These are phyloP conservation scores for Penicillium sp. DNA, from an alignment of 2,329 filamentous ascomycete genomes.

Conservation along the genomic window DNA sequence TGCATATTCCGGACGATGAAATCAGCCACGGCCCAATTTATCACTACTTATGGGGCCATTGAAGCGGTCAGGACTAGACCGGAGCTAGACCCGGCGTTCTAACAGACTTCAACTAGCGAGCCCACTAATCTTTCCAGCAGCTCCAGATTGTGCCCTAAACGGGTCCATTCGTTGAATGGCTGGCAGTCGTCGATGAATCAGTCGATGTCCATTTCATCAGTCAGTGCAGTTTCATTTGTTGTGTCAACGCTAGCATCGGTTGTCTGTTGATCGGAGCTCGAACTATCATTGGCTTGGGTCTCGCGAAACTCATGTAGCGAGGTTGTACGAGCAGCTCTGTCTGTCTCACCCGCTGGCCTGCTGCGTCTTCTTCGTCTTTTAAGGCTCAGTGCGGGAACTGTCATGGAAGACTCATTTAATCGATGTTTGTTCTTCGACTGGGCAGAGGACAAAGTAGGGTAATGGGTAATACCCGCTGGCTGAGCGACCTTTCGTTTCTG, in stretches of 20 bases:
- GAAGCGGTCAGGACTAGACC: neutral
- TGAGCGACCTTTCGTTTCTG: slow-evolving; percentile 41
- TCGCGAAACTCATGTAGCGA: slow-evolving; percentile 24
- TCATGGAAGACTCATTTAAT: slow-evolving; percentile 16
- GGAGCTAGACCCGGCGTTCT: neutral
- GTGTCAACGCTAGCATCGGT: slow-evolving; percentile 24
- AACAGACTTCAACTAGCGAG: neutral
- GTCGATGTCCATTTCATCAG: slow-evolving; percentile 42
- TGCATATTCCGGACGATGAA: neutral
- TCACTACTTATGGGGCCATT: neutral
- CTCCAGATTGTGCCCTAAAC: neutral
- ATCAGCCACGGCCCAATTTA: neutral
- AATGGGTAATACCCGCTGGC: slow-evolving; percentile 11
- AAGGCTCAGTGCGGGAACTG: slow-evolving; percentile 19
- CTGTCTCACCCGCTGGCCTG: slow-evolving; percentile 19
- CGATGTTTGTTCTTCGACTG: slow-evolving; percentile 7
- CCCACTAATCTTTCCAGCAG: neutral
- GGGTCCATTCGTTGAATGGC: neutral
- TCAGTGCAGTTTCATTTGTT: slow-evolving; percentile 12
- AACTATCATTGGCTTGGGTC: slow-evolving; percentile 21
- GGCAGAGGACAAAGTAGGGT: slow-evolving; percentile 4
- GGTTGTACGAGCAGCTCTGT: slow-evolving; percentile 5
- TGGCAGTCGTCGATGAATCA: slow-evolving; percentile 15
- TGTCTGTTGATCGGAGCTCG: slow-evolving; percentile 26
- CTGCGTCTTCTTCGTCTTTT: slow-evolving; percentile 35